A percentile compares a stretch with the other conserved stretches of the same genome.
These are phyloP conservation scores for Pterocarpus macrocarpus DNA, from an alignment of 306 rosid genomes.

Conservation along the genomic window DNA sequence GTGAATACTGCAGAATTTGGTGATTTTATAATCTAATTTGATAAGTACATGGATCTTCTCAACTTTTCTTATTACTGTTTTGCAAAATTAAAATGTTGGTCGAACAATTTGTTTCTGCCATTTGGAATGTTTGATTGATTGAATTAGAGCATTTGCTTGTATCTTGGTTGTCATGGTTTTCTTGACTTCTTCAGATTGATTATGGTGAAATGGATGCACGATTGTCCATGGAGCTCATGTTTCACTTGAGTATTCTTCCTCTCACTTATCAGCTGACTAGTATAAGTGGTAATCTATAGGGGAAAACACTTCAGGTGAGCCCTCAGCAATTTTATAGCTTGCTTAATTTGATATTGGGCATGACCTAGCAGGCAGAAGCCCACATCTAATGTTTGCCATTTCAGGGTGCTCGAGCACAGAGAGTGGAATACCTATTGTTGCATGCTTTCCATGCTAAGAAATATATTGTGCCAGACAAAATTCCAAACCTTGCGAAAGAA, in stretches of 20 bases:
- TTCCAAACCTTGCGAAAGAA: slow-evolving; percentile 64
- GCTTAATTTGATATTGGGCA: slow-evolving; percentile 37
- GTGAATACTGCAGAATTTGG: slow-evolving; percentile 11
- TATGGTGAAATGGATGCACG: slow-evolving; percentile 97
- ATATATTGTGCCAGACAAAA: slow-evolving; percentile 90
- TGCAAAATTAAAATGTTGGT: slow-evolving; percentile 23
- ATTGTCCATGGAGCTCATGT: slow-evolving; percentile 99
- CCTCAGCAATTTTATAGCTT: slow-evolving; percentile 21
- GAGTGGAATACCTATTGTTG: slow-evolving; percentile 94
- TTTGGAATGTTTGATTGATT: slow-evolving; percentile 31
- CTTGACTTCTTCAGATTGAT: slow-evolving; percentile 74
- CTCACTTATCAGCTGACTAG: slow-evolving; percentile 96
- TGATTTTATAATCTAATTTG: slow-evolving; percentile 19
- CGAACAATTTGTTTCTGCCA: slow-evolving; percentile 10
- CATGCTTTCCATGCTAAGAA: slow-evolving; percentile 95
- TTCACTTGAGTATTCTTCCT: slow-evolving; percentile 94
- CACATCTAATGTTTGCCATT: slow-evolving; percentile 43
- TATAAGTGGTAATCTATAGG: slow-evolving; percentile 97
- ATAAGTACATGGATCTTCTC: slow-evolving; percentile 22
- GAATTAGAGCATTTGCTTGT: slow-evolving; percentile 15
- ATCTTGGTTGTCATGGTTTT: slow-evolving; percentile 44
- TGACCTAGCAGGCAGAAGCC: slow-evolving; percentile 24
- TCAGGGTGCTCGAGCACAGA: slow-evolving; percentile 99
- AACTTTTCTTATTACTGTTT: slow-evolving; percentile 15
- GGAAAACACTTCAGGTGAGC: slow-evolving; percentile 93